Evolutionary conservation across 306 rosid genomes (phyloP).

Genomic region (Lablab purpureus): DNA sequence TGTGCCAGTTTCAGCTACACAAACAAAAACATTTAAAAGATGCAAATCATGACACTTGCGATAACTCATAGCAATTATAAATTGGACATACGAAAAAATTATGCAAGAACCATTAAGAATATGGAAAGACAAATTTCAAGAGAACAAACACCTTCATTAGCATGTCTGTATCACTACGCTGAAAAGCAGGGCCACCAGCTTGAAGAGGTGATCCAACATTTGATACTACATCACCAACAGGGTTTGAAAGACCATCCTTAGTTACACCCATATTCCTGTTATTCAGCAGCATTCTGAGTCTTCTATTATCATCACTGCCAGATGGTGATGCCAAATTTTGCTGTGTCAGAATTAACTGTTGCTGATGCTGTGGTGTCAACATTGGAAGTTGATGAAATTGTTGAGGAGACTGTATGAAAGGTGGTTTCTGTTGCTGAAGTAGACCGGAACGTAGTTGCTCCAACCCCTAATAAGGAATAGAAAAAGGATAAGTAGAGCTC

Average conservation of each 20-base stretch:
- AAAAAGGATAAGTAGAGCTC: slow-evolving; percentile 1
- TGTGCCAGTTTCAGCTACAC: slow-evolving; percentile 88
- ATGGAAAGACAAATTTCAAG: slow-evolving; percentile 35
- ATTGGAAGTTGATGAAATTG: slow-evolving; percentile 93
- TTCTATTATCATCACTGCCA: slow-evolving; percentile 75
- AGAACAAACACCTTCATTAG: slow-evolving; percentile 73
- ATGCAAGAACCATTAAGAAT: slow-evolving; percentile 29
- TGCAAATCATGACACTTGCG: slow-evolving; percentile 15
- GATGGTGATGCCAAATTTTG: slow-evolving; percentile 92
- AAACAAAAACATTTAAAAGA: slow-evolving; percentile 46
- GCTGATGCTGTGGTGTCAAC: slow-evolving; percentile 92
- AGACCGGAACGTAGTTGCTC: slow-evolving; percentile 94
- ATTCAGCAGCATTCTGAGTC: slow-evolving; percentile 82
- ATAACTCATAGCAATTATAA: slow-evolving; percentile 16
- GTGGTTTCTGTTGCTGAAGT: slow-evolving; percentile 89
- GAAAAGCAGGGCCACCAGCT: slow-evolving; percentile 75
- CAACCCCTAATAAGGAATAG: slow-evolving; percentile 64
- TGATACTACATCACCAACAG: slow-evolving; percentile 81
- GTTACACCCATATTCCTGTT: slow-evolving; percentile 63
- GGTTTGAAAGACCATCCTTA: slow-evolving; percentile 84
- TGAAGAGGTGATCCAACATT: slow-evolving; percentile 92
- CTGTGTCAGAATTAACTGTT: slow-evolving; percentile 91
- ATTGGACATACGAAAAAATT: slow-evolving; percentile 21
- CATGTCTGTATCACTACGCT: slow-evolving; percentile 81
- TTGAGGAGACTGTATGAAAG: slow-evolving; percentile 90